A percentile compares a stretch with the other conserved stretches of the same genome.
Conservation (phyloP, 2,329 filamentous ascomycete species). For the Xylaria multiplex region DNA sequence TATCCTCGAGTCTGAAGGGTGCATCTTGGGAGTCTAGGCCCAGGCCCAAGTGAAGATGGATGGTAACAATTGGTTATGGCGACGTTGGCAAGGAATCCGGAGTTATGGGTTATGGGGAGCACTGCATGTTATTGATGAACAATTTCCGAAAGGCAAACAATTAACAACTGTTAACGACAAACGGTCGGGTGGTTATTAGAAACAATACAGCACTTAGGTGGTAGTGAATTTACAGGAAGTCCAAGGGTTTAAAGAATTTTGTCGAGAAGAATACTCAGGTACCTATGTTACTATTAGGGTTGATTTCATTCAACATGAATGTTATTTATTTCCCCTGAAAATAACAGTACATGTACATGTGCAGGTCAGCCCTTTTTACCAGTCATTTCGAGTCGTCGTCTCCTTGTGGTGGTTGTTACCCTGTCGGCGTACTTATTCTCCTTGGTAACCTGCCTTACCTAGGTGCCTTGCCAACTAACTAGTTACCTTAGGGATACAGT, state of each 20-base stretch:
- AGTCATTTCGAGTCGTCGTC: too few relatives aligned
- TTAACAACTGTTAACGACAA: neutral
- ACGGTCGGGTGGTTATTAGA: neutral
- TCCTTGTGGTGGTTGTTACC: neutral
- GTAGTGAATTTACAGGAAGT: neutral
- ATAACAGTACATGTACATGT: neutral
- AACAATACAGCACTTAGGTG: neutral
- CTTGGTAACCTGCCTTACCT: neutral
- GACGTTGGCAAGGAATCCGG: neutral
- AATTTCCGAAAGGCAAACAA: neutral
- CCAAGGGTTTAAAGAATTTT: too few relatives aligned
- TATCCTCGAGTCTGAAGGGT: neutral
- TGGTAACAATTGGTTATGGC: neutral
- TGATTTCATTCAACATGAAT: too few relatives aligned
- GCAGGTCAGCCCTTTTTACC: neutral
- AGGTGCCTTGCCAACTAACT: too few relatives aligned
- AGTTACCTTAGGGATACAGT: too few relatives aligned
- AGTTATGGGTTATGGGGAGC: neutral
- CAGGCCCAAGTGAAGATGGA: neutral
- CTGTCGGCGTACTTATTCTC: neutral
- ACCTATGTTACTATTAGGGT: too few relatives aligned
- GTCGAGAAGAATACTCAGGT: too few relatives aligned
- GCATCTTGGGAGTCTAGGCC: neutral
- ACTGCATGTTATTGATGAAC: neutral
- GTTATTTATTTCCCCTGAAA: too few relatives aligned